Conservation (phyloP, 306 rosid genomes). For the Mimosa bimucronata region DNA sequence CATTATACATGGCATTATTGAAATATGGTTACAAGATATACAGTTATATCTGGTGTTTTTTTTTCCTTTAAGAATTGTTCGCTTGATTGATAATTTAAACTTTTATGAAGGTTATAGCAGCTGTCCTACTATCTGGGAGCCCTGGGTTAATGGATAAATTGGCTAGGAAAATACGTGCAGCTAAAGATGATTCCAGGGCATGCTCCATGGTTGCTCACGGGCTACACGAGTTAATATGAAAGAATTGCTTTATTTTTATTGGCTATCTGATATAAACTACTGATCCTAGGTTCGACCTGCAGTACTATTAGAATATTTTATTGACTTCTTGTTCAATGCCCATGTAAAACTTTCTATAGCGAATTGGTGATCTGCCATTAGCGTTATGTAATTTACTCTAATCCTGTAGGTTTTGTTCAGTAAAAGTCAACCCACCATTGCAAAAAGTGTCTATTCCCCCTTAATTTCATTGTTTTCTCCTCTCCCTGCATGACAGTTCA, state of each 20-base stretch:
- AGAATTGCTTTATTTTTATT: no score
- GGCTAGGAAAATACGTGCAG: conserved; percentile 74
- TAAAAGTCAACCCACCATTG: no score
- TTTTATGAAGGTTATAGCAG: conserved; percentile 66
- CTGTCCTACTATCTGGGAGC: conserved; percentile 82
- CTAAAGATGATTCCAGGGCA: conserved; percentile 87
- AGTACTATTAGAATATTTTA: background rate
- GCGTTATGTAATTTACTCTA: no score
- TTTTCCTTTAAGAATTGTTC: conserved; percentile 17
- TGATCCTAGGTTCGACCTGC: background rate
- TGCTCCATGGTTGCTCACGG: conserved; percentile 60
- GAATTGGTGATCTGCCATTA: background rate
- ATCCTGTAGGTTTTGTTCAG: no score
- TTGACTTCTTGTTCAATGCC: background rate
- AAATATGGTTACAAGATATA: conserved; percentile 68
- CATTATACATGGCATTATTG: conserved; percentile 74
- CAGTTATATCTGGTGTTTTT: conserved; percentile 23
- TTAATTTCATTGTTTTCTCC: background rate
- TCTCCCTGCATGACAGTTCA: conserved; percentile 52
- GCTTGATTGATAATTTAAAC: conserved; percentile 27
- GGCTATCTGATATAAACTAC: no score
- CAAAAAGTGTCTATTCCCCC: no score
- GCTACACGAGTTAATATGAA: background rate
- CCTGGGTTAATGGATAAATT: conserved; percentile 79
- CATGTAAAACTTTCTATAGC: background rate